These are phyloP conservation scores for Oryza glumipatula DNA, from an alignment of 176 grass and related monocot species.

Conservation along the genomic window DNA sequence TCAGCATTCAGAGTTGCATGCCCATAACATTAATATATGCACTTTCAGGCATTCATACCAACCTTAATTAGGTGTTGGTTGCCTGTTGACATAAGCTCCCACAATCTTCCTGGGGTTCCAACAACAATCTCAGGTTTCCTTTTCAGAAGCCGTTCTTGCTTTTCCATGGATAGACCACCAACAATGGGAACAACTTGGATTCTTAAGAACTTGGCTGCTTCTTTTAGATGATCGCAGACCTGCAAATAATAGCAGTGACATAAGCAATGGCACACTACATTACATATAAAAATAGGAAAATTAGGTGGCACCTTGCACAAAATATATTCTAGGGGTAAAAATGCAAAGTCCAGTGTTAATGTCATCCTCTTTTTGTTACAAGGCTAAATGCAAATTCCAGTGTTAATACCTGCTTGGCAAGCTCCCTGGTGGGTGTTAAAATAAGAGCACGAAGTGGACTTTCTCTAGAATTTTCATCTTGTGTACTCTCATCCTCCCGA, in stretches of 20 bases:
- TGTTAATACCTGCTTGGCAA: conserved; percentile 73
- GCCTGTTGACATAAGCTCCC: conserved; percentile 87
- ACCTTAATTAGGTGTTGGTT: conserved; percentile 84
- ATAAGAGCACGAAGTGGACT: conserved; percentile 79
- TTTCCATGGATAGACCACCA: conserved; percentile 91
- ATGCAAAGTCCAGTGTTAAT: neutral
- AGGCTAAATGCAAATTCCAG: neutral
- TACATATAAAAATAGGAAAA: neutral
- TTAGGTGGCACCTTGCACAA: conserved; percentile 5
- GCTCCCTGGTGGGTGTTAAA: conserved; percentile 90
- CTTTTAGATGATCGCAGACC: conserved; percentile 93
- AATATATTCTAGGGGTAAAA: conserved; percentile 26
- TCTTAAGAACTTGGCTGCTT: conserved; percentile 69
- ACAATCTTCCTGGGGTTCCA: conserved; percentile 91
- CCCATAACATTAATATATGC: conserved; percentile 11
- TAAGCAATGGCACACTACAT: neutral
- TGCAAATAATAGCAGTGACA: conserved; percentile 37
- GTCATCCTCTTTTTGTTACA: neutral
- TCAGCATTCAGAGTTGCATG: conserved; percentile 16
- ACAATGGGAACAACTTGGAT: conserved; percentile 81
- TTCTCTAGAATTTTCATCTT: conserved; percentile 44
- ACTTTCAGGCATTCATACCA: conserved; percentile 31
- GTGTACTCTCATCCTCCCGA: conserved; percentile 32
- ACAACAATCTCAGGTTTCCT: conserved; percentile 87
- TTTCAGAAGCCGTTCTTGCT: conserved; percentile 89